Evolutionary conservation across 805 yeast genomes (phyloP).

Genomic region (Lachancea lanzarotensis): DNA sequence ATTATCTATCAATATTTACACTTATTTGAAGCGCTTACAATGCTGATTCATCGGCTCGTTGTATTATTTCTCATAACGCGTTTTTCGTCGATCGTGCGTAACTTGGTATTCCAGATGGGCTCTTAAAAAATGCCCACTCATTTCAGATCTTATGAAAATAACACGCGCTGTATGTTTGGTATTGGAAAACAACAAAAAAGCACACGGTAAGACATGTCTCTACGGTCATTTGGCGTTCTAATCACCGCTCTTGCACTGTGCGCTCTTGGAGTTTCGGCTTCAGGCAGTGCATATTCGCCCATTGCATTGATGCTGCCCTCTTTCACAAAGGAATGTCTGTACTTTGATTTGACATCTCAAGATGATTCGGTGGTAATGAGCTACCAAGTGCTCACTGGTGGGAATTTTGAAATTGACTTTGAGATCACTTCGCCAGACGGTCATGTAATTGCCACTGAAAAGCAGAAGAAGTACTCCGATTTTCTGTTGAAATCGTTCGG

Average conservation of each 20-base stretch:
- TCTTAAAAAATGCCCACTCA: background rate
- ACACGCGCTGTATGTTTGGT: background rate
- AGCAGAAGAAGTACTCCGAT: constrained; percentile 59
- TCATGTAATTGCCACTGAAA: constrained; percentile 41
- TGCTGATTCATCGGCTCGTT: too few species aligned
- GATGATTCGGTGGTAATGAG: constrained; percentile 37
- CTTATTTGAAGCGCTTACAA: too few species aligned
- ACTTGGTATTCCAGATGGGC: background rate
- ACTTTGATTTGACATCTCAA: constrained; percentile 32
- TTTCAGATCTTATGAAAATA: background rate
- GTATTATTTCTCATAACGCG: background rate
- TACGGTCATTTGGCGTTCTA: constrained; percentile 3
- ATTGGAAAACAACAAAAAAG: background rate
- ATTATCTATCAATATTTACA: too few species aligned
- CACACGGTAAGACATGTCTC: background rate
- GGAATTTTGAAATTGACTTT: constrained; percentile 61
- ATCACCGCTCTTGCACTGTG: constrained; percentile 2
- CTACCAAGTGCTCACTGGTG: constrained; percentile 56
- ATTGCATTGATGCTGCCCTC: constrained; percentile 35
- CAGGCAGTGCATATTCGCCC: constrained; percentile 30
- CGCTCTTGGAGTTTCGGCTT: constrained; percentile 16
- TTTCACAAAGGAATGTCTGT: constrained; percentile 40
- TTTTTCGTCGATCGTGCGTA: background rate
- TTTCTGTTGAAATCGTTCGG: constrained; percentile 51
- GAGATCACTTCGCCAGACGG: constrained; percentile 51